A percentile compares a stretch with the other conserved stretches of the same genome.
Evolutionary conservation across 192 early-diverging fungal genomes (phyloP).

Genomic region (Coemansia sp.): DNA sequence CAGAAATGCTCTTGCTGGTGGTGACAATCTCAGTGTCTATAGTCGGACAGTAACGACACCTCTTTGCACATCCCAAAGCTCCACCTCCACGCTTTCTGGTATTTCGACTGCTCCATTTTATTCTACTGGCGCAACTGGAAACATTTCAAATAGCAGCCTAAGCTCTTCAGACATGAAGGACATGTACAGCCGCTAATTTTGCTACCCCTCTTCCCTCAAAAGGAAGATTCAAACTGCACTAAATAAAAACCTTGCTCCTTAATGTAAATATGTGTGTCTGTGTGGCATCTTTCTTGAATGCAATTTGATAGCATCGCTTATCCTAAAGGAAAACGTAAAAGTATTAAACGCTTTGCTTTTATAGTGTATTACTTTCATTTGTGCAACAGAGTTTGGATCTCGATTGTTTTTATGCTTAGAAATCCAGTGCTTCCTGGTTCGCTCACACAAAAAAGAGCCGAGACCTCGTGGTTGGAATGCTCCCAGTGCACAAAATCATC

Average conservation of each 20-base stretch:
- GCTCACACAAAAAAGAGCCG: constrained; percentile 28
- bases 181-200: constrained; percentile 40
- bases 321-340: background rate
- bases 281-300: no score
- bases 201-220: background rate
- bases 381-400: constrained; percentile 1
- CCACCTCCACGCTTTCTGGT: constrained; percentile 18
- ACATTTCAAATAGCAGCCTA: constrained; percentile 44
- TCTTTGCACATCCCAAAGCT: constrained; percentile 15
- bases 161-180: constrained; percentile 49
- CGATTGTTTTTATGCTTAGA: constrained; percentile 15
- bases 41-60: constrained; percentile 22
- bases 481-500: background rate
- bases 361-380: background rate
- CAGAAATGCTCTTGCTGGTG: constrained; percentile 36
- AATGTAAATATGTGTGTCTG: background rate
- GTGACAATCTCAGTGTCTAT: constrained; percentile 36
- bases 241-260: background rate
- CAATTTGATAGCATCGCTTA: no score
- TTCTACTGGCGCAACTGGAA: constrained; percentile 33
- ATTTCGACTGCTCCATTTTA: constrained; percentile 36
- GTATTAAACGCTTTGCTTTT: background rate
- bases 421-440: constrained; percentile 32
- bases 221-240: background rate
- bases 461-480: constrained; percentile 1